Percentiles rank a stretch among this genome's conserved stretches.
Evolutionary conservation across 129 eudicot genomes (phyloP).

Genomic region (Oenanthe sinensis): DNA sequence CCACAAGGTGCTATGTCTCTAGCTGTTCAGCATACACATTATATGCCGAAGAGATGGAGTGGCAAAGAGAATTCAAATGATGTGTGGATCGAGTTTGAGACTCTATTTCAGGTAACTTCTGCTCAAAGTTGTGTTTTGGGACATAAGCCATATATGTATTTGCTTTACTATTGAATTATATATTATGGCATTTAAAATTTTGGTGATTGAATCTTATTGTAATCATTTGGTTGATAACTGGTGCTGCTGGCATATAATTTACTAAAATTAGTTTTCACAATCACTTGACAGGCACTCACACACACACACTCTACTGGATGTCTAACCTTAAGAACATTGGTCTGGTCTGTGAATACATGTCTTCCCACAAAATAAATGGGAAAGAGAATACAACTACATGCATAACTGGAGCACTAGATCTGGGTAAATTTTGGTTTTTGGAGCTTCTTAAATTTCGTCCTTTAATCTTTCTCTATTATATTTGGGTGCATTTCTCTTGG

Average conservation of each 20-base stretch:
- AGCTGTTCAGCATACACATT: slow-evolving; percentile 79
- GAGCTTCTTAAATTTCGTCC: too few species aligned
- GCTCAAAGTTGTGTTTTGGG: not conserved
- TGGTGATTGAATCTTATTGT: not conserved
- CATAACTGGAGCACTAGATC: too few species aligned
- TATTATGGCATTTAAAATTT: not conserved
- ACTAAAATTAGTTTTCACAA: not conserved
- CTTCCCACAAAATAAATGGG: too few species aligned
- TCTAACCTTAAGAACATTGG: too few species aligned
- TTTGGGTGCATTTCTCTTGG: too few species aligned
- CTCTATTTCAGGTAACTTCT: slow-evolving; percentile 70
- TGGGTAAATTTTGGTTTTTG: too few species aligned
- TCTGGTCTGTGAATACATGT: too few species aligned
- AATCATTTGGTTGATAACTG: not conserved
- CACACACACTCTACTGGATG: too few species aligned
- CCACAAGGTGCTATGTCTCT: slow-evolving; percentile 79
- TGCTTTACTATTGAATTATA: not conserved
- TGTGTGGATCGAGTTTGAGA: slow-evolving; percentile 76
- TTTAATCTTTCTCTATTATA: too few species aligned
- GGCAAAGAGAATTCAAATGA: slow-evolving; percentile 65
- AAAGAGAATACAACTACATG: too few species aligned
- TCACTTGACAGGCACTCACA: too few species aligned
- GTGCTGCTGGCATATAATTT: not conserved
- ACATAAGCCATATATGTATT: not conserved
- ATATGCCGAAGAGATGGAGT: slow-evolving; percentile 97